Percentiles rank a stretch among this genome's conserved stretches.
Evolutionary conservation across 2,329 filamentous ascomycete genomes (phyloP).

Genomic region (Sarocladium brachiariae): DNA sequence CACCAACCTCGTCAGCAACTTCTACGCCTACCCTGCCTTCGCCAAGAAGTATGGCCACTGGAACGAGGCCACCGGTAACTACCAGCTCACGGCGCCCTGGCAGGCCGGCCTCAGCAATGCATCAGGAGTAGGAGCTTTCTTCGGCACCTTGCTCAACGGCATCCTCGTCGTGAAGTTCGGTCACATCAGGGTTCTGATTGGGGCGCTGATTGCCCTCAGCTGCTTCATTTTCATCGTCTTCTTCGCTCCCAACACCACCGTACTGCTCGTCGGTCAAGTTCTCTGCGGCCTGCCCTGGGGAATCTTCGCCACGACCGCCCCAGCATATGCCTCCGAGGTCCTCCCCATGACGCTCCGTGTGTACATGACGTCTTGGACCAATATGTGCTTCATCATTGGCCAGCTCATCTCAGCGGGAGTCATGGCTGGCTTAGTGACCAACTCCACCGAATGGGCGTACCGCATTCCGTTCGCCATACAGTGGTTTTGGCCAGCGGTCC

Average conservation of each 20-base stretch:
- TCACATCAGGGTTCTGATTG: constrained; percentile 33
- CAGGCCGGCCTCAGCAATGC: constrained; percentile 37
- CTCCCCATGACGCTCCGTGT: constrained; percentile 25
- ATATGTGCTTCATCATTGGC: constrained; percentile 35
- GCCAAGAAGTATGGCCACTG: constrained; percentile 19
- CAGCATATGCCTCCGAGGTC: constrained; percentile 35
- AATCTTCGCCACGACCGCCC: constrained; percentile 31
- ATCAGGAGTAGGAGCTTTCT: constrained; percentile 34
- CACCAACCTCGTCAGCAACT: constrained; percentile 17
- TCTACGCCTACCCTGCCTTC: constrained; percentile 23
- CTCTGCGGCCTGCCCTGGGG: constrained; percentile 36
- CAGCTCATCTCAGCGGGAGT: constrained; percentile 28
- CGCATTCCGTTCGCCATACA: constrained; percentile 34
- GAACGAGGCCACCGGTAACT: constrained; percentile 22
- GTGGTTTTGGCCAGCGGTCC: constrained; percentile 35
- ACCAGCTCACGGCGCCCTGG: constrained; percentile 37
- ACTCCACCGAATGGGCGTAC: constrained; percentile 30
- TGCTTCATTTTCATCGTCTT: constrained; percentile 35
- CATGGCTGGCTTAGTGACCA: constrained; percentile 14
- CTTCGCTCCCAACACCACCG: constrained; percentile 27
- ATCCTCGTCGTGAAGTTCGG: constrained; percentile 32
- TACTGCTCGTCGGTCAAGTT: constrained; percentile 32
- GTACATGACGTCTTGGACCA: constrained; percentile 33
- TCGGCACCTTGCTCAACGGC: constrained; percentile 39
- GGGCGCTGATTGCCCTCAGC: constrained; percentile 27